These are phyloP conservation scores for Barbarea vulgaris DNA, from an alignment of 345 rosid species.

Conservation along the genomic window DNA sequence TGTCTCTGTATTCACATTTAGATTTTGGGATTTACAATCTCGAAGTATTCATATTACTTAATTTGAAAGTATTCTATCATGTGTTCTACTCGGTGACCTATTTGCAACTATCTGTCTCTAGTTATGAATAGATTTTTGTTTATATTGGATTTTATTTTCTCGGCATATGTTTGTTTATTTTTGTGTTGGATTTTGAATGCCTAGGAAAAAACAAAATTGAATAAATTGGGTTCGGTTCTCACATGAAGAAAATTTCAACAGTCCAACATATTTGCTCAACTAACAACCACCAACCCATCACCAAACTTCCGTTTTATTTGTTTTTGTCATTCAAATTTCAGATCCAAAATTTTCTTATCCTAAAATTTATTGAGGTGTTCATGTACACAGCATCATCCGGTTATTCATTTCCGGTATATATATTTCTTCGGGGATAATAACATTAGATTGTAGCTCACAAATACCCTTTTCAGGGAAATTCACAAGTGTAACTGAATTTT, in stretches of 20 bases:
- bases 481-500: neutral
- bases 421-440: neutral
- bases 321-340: neutral
- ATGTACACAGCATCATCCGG: neutral
- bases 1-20: neutral
- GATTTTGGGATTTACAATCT: neutral
- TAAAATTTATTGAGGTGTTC: neutral
- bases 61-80: neutral
- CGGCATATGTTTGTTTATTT: neutral
- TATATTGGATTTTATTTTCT: neutral
- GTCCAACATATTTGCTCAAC: constrained; percentile 32
- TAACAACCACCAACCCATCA: constrained; percentile 35
- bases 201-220: neutral
- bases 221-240: constrained; percentile 3
- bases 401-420: neutral
- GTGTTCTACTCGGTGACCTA: neutral
- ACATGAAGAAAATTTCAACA: constrained; percentile 16
- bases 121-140: neutral
- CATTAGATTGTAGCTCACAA: no score
- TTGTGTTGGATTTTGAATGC: neutral
- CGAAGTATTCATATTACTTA: neutral
- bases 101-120: neutral
- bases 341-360: neutral
- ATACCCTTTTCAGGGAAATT: no score
- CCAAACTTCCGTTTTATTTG: constrained; percentile 14